Base-by-base conservation (phyloP, 2,329 filamentous ascomycete species). In the Aspergillus fischeri region DNA sequence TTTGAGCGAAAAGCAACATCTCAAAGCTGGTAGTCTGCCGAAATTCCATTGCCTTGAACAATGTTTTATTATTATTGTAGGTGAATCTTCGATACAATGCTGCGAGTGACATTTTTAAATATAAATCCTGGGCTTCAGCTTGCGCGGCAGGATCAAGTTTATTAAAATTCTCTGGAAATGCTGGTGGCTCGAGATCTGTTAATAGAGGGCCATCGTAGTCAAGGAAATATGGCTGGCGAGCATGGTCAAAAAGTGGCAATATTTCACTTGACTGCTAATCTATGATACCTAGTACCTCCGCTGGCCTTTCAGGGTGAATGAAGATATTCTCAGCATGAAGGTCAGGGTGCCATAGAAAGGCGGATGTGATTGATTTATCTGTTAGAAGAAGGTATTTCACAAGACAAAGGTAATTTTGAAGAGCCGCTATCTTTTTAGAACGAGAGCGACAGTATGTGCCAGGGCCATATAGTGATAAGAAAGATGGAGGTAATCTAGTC, bases 231-330 rank as follows among this genome's bases (percentile, higher is more conserved):
- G 70, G 73, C 42, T 71, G 63, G 45, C 65, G 61, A 7, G 67
- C 69, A n/a, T 75, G 70, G 25, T 70, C 60, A 41, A 72, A 76
- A 1, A 77, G 67, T 11, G 76, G 75, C 2, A 69, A 61, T 50
- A 67, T 14, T 55, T 63, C 57, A 17, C 51, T 61, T 72, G 63
- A 64, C 51, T 70, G 63, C 65, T 62, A 70, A 49, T 67, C 66
- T 21, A 68, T 65, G 20, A 69, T 64, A 41, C 62, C 54, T 7
- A 64, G 47, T 1, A 68, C 55, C 27, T 67, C 54, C 1, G 57
- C 47, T 29, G 63, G 64, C 21, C 48, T 55, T 11, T 58, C 45
- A 3, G 63, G 63, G 41, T 68, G 25, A 2, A 67, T 63, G 49
- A 66, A 67, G 21, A 68, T 62, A 51, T 67, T 78, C 8, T 68